A percentile compares a stretch with the other conserved stretches of the same genome.
phyloP scores from a whole-genome alignment of 495 filamentous ascomycete genomes.

The Penicillium coprophilum region DNA sequence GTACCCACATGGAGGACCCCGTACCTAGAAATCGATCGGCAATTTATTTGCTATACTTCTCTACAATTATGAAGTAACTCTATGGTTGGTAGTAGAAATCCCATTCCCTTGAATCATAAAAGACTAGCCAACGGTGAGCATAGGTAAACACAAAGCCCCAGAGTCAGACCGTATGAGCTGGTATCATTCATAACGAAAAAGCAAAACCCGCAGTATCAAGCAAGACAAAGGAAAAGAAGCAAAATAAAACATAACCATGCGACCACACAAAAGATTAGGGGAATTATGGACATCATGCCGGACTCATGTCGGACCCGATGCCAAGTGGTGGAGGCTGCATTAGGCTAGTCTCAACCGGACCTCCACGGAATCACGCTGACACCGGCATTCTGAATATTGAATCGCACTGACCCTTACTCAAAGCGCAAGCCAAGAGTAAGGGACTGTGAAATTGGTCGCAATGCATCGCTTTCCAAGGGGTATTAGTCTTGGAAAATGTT shows the following conservation, averaged over 20 bases:
- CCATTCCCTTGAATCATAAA: slow-evolving; percentile 39
- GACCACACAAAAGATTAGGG: slow-evolving; percentile 24
- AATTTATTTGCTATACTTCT: background rate
- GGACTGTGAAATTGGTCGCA: slow-evolving; percentile 2
- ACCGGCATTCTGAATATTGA: slow-evolving; percentile 19
- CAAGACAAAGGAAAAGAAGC: slow-evolving; percentile 16
- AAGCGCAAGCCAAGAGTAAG: background rate
- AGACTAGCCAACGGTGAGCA: slow-evolving; percentile 32
- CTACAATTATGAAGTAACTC: background rate
- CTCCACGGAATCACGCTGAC: slow-evolving; percentile 33
- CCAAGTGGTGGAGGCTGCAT: slow-evolving; percentile 35
- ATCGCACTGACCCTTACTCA: slow-evolving; percentile 8
- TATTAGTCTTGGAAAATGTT: slow-evolving; percentile 1
- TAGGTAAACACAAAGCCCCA: slow-evolving; percentile 33
- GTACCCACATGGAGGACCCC: background rate
- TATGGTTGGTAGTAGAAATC: slow-evolving; percentile 21
- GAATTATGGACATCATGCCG: slow-evolving; percentile 29
- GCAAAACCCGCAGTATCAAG: slow-evolving; percentile 18
- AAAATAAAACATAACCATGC: slow-evolving; percentile 13
- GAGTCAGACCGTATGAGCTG: slow-evolving; percentile 39
- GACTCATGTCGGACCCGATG: slow-evolving; percentile 20
- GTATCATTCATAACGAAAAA: slow-evolving; percentile 43
- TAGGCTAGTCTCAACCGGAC: slow-evolving; percentile 34
- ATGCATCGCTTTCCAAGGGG: slow-evolving; percentile 4
- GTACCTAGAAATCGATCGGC: background rate